Evolutionary conservation across 345 rosid species (phyloP), one percentile per base, ranked within the genome.

Genomic region (Litchi chinensis): DNA sequence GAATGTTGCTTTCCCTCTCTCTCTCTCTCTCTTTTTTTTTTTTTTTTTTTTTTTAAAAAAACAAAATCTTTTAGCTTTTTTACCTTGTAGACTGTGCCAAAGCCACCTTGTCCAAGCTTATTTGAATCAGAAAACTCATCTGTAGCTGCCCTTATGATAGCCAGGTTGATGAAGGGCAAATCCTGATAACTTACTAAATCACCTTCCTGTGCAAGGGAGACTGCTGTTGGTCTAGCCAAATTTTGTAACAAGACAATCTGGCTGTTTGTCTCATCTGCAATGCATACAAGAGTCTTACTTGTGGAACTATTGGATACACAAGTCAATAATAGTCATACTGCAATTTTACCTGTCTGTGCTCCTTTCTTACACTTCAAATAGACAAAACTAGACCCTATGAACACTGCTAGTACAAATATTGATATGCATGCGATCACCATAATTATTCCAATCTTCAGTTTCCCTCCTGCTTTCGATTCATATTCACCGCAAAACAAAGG

Each of bases 31-130:
- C 43, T 74, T 32, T 32, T 1, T 32, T 26, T 26, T 0, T 26
- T 26, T 26, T 0, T 26, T 26, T 26, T 26, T 26, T 1, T 26
- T 26, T 26, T 26, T 26, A 26, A 0, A 26, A 0, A 26, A 32
- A 32, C 4, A 32, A 32, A 32, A 32, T 46, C 10, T 46, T 46
- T 11, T 11, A 2, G 12, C 8, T 46, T 7, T 46, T 7, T 52
- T 73, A 84, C 87, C 87, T 84, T 86, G 69, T 84, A 79, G 68
- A 88, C 91, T 6, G 77, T 48, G 28, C 90, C 88, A 40, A 88
- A 88, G 0, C 88, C 88, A 21, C 86, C 88, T 63, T 83, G 68
- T 32, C 87, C 90, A 1, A 87, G 81, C 82, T 73, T 85, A 48
- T 87, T 82, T n/a, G 48, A 50, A 44, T 70, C 72, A 4, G 87